Base-by-base conservation (phyloP, 2,329 filamentous ascomycete species). In the Teratosphaeria epicoccoides region DNA sequence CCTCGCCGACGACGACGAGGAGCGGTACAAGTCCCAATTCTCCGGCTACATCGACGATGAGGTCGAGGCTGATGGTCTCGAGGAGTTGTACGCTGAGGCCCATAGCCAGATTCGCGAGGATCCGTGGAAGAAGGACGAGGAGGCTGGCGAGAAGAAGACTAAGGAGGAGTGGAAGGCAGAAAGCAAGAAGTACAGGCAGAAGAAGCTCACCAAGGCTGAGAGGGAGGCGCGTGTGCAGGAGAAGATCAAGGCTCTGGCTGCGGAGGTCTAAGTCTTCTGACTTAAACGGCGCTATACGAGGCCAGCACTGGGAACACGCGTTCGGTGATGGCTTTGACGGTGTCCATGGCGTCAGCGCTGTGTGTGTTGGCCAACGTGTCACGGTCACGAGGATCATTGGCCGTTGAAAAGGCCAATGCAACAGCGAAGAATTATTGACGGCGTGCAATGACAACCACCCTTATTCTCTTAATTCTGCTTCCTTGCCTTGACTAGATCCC, bases 1-100 rank as follows among this genome's bases (percentile, higher is more conserved):
- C 55, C 87, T 98, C 61, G 93, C 93, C 76, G 93, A 98, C 69
- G 93, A 98, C 72, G 93, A 98, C 71, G 93, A 98, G 87, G 93
- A 98, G 84, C 90, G 93, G 73, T 98, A 88, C 88, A 91, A 91
- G 82, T 84, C 82, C 67, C 93, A 98, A 81, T 98, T 98, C 86
- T 80, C 84, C 74, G 85, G 93, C 77, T 98, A 98, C 83, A 86
- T 95, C 65, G 91, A 98, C 62, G 88, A 95, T 71, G 93, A 95
- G 67, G 75, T 98, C 62, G 91, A 97, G 80, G 90, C 93, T 60
- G 93, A 96, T 68, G 88, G 87, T 67, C 82, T 98, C 55, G 93
- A 98, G 37, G 50, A 98, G 70, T 74, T 97, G 65, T 98, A 97
- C 83, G 73, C 80, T 57, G 88, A 96, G 72, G 93, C 90, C 60